Evolutionary conservation across 768 basidiomycete species (phyloP).

Genomic region (Phaeotremella fagi): DNA sequence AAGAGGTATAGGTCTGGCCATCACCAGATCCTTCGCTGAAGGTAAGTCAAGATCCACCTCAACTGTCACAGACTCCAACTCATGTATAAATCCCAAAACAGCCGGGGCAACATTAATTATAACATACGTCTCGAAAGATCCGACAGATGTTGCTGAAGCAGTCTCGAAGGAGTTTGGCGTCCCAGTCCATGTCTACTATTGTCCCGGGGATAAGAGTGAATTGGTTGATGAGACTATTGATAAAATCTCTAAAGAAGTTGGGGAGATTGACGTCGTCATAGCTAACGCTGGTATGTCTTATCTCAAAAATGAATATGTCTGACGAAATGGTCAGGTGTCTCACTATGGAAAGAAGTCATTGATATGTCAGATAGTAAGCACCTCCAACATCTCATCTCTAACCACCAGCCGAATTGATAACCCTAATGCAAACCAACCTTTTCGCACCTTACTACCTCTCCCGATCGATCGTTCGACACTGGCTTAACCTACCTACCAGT

Average conservation of each 20-base stretch:
- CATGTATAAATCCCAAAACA: conserved; percentile 2
- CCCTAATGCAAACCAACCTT: conserved; percentile 41
- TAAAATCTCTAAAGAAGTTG: conserved; percentile 30
- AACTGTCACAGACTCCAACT: not conserved
- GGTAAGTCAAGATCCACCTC: conserved; percentile 27
- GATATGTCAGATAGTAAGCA: conserved; percentile 38
- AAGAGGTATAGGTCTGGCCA: conserved; percentile 40
- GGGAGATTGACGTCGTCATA: conserved; percentile 44
- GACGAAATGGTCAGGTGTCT: conserved; percentile 22
- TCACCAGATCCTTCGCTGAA: conserved; percentile 33
- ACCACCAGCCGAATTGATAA: conserved; percentile 17
- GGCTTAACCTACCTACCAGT: conserved; percentile 31
- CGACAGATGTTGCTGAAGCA: conserved; percentile 21
- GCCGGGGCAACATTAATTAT: conserved; percentile 43
- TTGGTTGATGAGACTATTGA: conserved; percentile 35
- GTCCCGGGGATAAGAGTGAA: conserved; percentile 32
- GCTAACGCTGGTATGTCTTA: conserved; percentile 41
- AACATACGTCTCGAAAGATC: conserved; percentile 40
- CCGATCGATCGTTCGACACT: conserved; percentile 38
- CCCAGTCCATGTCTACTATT: conserved; percentile 41
- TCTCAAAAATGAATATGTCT: no score
- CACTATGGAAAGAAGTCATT: conserved; percentile 29
- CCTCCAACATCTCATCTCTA: not conserved
- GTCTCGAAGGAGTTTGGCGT: conserved; percentile 31
- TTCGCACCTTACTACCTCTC: conserved; percentile 44